Percentiles rank a stretch among this genome's conserved stretches.
These are phyloP conservation scores for Phytophthora nicotianae DNA, from an alignment of 352 stramenopile genomes.

Conservation along the genomic window DNA sequence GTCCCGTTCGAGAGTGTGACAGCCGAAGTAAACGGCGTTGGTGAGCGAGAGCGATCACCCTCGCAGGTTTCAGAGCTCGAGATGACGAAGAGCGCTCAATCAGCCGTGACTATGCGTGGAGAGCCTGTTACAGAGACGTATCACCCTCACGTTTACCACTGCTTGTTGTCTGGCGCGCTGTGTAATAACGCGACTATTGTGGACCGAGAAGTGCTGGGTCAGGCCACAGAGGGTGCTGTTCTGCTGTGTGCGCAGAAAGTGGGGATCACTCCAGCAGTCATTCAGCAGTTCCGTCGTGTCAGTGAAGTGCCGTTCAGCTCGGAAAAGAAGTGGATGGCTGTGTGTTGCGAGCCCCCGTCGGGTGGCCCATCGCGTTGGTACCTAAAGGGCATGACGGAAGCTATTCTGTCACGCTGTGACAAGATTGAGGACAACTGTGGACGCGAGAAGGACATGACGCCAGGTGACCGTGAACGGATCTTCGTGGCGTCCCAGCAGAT, in stretches of 20 bases:
- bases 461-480: constrained; percentile 68
- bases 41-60: constrained; percentile 28
- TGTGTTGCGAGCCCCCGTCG: constrained; percentile 67
- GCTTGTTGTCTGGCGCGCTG: constrained; percentile 70
- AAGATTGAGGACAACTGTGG: constrained; percentile 80
- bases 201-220: constrained; percentile 75
- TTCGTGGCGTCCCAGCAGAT: constrained; percentile 66
- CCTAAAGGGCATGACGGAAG: constrained; percentile 85
- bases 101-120: constrained; percentile 62
- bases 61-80: constrained; percentile 16
- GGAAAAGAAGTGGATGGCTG: constrained; percentile 97
- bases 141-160: constrained; percentile 78
- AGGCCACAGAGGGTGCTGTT: constrained; percentile 81
- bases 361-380: constrained; percentile 68
- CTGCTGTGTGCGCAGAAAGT: constrained; percentile 73
- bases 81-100: constrained; percentile 14
- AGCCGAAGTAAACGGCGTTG: constrained; percentile 68
- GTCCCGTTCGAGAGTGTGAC: constrained; percentile 79
- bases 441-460: constrained; percentile 65
- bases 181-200: constrained; percentile 82
- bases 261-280: constrained; percentile 46
- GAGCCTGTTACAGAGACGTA: constrained; percentile 63
- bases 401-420: constrained; percentile 75
- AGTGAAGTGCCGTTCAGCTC: constrained; percentile 96
- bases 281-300: constrained; percentile 69